Conservation (phyloP, 2,329 filamentous ascomycete genomes). For the Colletotrichum higginsianum region DNA sequence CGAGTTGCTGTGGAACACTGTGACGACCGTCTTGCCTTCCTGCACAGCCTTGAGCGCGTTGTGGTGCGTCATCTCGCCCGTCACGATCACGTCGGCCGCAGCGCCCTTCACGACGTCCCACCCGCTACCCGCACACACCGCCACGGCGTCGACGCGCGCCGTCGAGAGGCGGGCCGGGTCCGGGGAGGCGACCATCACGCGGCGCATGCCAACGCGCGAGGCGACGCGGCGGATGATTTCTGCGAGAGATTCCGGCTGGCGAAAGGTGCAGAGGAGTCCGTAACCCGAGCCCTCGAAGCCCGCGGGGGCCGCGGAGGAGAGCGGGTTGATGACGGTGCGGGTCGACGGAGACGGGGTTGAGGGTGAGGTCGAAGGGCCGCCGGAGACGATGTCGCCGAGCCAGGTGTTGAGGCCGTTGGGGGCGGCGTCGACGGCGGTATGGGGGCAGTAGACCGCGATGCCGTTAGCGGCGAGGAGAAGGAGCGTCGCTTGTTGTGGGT, state of each 20-base stretch:
- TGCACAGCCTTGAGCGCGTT: slow-evolving; percentile 90
- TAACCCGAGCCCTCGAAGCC: slow-evolving; percentile 66
- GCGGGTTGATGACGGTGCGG: slow-evolving; percentile 63
- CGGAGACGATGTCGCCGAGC: slow-evolving; percentile 88
- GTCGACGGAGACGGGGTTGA: slow-evolving; percentile 49
- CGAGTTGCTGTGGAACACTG: slow-evolving; percentile 93
- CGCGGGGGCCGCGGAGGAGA: slow-evolving; percentile 55
- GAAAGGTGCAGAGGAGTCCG: slow-evolving; percentile 64
- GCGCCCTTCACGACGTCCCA: slow-evolving; percentile 80
- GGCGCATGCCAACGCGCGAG: slow-evolving; percentile 75
- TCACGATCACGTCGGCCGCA: slow-evolving; percentile 86
- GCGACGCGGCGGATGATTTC: slow-evolving; percentile 71
- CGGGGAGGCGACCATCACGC: slow-evolving; percentile 62
- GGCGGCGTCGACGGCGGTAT: slow-evolving; percentile 93
- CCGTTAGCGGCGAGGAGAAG: slow-evolving; percentile 86
- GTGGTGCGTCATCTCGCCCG: slow-evolving; percentile 94
- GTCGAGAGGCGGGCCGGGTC: slow-evolving; percentile 26
- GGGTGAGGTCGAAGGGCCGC: slow-evolving; percentile 49
- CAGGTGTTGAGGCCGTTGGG: slow-evolving; percentile 91
- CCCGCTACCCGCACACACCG: slow-evolving; percentile 92
- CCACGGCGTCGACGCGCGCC: slow-evolving; percentile 75
- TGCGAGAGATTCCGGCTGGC: slow-evolving; percentile 54
- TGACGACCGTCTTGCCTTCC: slow-evolving; percentile 84
- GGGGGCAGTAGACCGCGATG: slow-evolving; percentile 95
- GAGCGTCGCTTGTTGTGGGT: slow-evolving; percentile 89